Conservation (phyloP, 257 asterid species). For the Phtheirospermum japonicum region DNA sequence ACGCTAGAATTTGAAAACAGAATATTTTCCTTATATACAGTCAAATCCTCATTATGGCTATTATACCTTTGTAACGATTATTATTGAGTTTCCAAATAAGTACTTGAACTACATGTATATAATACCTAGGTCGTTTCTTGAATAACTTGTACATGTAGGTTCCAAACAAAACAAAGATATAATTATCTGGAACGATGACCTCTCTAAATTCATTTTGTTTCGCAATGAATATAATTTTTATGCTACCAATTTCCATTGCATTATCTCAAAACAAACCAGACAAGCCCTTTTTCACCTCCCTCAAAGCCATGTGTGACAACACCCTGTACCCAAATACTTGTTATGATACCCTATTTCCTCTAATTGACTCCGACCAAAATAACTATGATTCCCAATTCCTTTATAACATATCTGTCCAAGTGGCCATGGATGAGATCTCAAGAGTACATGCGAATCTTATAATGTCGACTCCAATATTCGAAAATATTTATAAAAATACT, state of each 20-base stretch:
- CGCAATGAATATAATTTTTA: too few relatives aligned
- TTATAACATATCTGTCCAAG: slow-evolving; percentile 23
- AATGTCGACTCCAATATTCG: background rate
- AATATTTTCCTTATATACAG: too few relatives aligned
- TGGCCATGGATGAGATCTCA: slow-evolving; percentile 25
- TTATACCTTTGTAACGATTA: too few relatives aligned
- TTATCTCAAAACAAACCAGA: slow-evolving; percentile 11
- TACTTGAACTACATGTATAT: background rate
- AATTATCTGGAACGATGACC: background rate
- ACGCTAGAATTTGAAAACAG: too few relatives aligned
- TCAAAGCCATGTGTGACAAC: slow-evolving; percentile 14
- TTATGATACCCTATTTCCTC: slow-evolving; percentile 3
- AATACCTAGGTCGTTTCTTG: background rate
- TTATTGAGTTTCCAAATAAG: too few relatives aligned
- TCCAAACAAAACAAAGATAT: background rate
- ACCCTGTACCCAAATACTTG: slow-evolving; percentile 20
- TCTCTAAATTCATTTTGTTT: background rate
- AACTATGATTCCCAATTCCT: background rate
- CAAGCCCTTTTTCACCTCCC: slow-evolving; percentile 6
- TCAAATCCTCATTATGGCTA: too few relatives aligned
- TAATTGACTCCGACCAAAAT: too few relatives aligned
- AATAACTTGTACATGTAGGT: too few relatives aligned
- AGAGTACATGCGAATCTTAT: background rate
- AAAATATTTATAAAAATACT: too few relatives aligned
- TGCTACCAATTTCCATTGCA: background rate